Base-by-base conservation (phyloP, 768 basidiomycete genomes). In the Auricularia sp. region DNA sequence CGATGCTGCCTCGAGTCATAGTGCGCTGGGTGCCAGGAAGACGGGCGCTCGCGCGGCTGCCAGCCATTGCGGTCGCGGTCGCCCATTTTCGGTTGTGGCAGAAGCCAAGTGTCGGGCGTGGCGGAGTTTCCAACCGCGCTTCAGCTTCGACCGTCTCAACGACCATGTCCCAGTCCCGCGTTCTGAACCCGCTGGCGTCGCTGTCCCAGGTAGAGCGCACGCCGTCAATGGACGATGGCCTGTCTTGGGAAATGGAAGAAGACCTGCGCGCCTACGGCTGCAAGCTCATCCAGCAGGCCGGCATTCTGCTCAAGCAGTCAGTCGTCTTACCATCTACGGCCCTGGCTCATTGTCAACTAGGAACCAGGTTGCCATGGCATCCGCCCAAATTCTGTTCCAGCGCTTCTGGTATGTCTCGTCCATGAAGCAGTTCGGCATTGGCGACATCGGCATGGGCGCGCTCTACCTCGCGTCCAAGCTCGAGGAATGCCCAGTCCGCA, bases 331-430 rank as follows among this genome's bases (percentile, higher is more conserved):
- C 14, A 8, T 36, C 34, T 10, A 61, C 21, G 29, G 29, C 35
- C 35, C 34, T 2, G 6, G 2, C 7, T 11, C 5, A 36, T 42
- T 29, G 14, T 35, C 54, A 47, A 51, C 67, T 74, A 91, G 90
- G 75, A 97, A 98, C 68, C 97, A 99, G 73, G 95, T 97, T 35
- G 95, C 95, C 14, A 90, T 98, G 62, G 93, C 97, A 5, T 92
- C 95, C 1, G 97, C 97, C 0, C 95, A 98, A 73, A 92, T 98
- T 36, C 77, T 99, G 1, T 96, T 95, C 73, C 97, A 99, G 67
- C 81, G 96, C 39, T 99, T 99, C 79, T 98, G 90, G 90, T 98
- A 84, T 76, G 91, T 96, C 18, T 87, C 88, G 3, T 96, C 93
- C 7, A 86, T 99, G 87, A 90, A 90, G 73, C 91, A 94, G 64